Evolutionary conservation across 148 eudicot species (phyloP).

Genomic region (Vaccinium vitisidaea): DNA sequence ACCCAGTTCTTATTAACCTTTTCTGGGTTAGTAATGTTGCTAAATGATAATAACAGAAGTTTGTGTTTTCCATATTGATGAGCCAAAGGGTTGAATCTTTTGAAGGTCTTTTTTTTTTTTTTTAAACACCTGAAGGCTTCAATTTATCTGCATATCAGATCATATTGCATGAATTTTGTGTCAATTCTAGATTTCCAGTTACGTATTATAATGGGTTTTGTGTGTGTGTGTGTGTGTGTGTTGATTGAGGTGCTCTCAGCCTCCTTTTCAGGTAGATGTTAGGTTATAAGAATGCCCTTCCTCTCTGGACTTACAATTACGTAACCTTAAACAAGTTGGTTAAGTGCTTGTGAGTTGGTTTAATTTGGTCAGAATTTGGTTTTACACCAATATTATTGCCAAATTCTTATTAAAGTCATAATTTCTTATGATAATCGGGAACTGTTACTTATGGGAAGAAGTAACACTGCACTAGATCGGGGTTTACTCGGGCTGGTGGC

Average conservation of each 20-base stretch:
- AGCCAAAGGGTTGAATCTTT: neutral
- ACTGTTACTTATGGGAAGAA: neutral
- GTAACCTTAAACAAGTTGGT: neutral
- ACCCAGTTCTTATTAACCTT: neutral
- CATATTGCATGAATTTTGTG: neutral
- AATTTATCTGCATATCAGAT: slow-evolving; percentile 15
- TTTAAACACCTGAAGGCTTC: slow-evolving; percentile 11
- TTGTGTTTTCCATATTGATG: slow-evolving; percentile 2
- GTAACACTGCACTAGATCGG: slow-evolving; percentile 1
- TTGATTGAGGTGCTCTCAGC: slow-evolving; percentile 2
- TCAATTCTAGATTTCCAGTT: slow-evolving; percentile 13
- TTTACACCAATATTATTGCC: neutral
- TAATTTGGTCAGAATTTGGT: neutral
- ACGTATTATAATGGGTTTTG: neutral
- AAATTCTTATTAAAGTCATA: neutral
- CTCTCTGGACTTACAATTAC: neutral
- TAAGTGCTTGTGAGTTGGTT: neutral
- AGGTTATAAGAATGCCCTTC: neutral
- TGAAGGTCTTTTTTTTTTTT: neutral
- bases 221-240: neutral
- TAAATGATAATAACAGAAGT: neutral
- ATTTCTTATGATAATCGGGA: neutral
- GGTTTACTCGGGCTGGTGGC: slow-evolving; percentile 7
- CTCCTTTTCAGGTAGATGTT: slow-evolving; percentile 1
- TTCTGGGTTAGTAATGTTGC: neutral